Evolutionary conservation across 768 basidiomycete species (phyloP).

Genomic region (Astraeus odoratus): DNA sequence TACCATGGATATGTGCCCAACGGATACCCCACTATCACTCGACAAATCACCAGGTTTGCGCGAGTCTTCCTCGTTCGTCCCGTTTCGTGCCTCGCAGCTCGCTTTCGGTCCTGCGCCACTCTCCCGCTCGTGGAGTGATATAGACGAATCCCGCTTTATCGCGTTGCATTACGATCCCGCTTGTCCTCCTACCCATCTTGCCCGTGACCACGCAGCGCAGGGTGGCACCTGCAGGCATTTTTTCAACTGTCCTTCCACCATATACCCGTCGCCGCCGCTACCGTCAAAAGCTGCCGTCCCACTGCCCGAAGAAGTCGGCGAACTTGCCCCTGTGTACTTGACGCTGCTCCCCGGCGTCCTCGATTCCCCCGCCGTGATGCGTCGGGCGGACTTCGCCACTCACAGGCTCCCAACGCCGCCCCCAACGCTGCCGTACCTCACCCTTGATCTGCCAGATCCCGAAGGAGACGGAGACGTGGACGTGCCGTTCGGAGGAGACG

Average conservation of each 20-base stretch:
- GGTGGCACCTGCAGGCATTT: slow-evolving; percentile 9
- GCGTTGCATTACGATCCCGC: slow-evolving; percentile 10
- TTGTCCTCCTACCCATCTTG: slow-evolving; percentile 10
- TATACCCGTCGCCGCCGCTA: slow-evolving; percentile 25
- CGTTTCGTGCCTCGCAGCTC: slow-evolving; percentile 11
- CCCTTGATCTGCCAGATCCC: slow-evolving; percentile 30
- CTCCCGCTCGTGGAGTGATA: slow-evolving; percentile 8
- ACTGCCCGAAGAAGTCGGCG: slow-evolving; percentile 20
- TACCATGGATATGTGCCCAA: slow-evolving; percentile 26
- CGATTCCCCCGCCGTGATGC: slow-evolving; percentile 30
- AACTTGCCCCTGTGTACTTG: slow-evolving; percentile 14
- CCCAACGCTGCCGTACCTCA: slow-evolving; percentile 33
- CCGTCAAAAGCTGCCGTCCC: slow-evolving; percentile 18
- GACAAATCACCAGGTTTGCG: slow-evolving; percentile 5
- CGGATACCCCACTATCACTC: slow-evolving; percentile 22
- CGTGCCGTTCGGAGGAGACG: slow-evolving; percentile 7
- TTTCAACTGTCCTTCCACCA: slow-evolving; percentile 14
- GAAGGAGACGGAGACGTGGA: slow-evolving; percentile 22
- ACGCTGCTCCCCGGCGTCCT: slow-evolving; percentile 26
- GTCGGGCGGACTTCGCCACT: slow-evolving; percentile 21
- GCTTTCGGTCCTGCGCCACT: slow-evolving; percentile 11
- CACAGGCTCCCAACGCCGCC: slow-evolving; percentile 37
- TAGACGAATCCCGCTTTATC: slow-evolving; percentile 20
- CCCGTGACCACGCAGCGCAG: slow-evolving; percentile 11
- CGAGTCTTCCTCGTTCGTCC: slow-evolving; percentile 6